These are phyloP conservation scores for Candida anutae DNA, from an alignment of 1,139 yeast genomes.

Conservation along the genomic window DNA sequence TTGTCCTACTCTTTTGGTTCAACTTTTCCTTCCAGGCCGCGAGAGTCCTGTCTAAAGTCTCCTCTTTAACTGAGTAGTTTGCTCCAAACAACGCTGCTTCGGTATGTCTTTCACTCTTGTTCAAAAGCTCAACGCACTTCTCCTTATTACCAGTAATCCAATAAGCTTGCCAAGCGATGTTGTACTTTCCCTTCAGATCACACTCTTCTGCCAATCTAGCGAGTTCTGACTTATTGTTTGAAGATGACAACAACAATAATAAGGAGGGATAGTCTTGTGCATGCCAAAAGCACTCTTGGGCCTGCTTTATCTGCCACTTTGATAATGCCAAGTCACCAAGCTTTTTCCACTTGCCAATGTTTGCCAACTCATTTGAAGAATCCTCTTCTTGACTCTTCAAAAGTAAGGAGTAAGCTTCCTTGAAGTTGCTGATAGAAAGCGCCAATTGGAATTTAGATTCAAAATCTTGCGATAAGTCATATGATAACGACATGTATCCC, in stretches of 20 bases:
- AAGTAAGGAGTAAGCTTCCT: conserved; percentile 70
- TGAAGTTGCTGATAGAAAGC: conserved; percentile 64
- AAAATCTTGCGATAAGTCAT: conserved; percentile 69
- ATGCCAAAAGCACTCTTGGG: conserved; percentile 70
- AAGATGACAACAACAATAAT: conserved; percentile 73
- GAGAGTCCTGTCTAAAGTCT: conserved; percentile 38
- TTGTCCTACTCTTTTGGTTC: conserved; percentile 40
- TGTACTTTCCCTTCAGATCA: conserved; percentile 65
- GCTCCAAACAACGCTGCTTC: conserved; percentile 82
- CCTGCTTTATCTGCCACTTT: conserved; percentile 74
- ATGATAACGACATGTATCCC: conserved; percentile 77
- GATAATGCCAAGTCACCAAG: conserved; percentile 82
- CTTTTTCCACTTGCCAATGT: conserved; percentile 69
- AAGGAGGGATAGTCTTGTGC: conserved; percentile 82
- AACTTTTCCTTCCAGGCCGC: conserved; percentile 62
- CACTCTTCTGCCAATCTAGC: conserved; percentile 57
- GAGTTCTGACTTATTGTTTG: conserved; percentile 60
- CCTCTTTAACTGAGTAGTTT: conserved; percentile 56
- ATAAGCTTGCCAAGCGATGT: conserved; percentile 85
- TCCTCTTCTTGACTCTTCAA: conserved; percentile 45
- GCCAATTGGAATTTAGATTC: conserved; percentile 75
- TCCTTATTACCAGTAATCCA: conserved; percentile 76
- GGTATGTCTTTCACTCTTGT: conserved; percentile 61
- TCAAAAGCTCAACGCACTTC: conserved; percentile 59
- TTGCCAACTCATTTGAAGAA: conserved; percentile 26